Conservation (phyloP, 352 stramenopile genomes). For the Globisporangium acanthophoron region DNA sequence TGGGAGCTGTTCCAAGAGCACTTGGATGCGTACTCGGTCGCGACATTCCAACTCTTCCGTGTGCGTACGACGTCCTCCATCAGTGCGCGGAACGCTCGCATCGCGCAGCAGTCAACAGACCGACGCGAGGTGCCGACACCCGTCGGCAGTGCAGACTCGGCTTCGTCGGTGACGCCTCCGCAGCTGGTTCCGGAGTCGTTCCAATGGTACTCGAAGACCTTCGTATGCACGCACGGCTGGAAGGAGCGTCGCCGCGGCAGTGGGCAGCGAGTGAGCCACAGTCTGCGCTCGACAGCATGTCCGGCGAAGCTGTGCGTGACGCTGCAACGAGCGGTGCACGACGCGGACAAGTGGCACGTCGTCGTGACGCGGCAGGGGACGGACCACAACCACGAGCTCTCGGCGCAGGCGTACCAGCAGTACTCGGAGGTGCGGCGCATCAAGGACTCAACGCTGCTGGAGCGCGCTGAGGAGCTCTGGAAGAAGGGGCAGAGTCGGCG, state of each 20-base stretch:
- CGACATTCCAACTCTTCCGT: constrained; percentile 67
- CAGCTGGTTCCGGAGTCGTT: constrained; percentile 48
- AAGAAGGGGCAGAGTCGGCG: constrained; percentile 43
- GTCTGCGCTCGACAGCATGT: constrained; percentile 54
- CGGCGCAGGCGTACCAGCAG: constrained; percentile 43
- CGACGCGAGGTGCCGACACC: constrained; percentile 12
- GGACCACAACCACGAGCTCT: constrained; percentile 75
- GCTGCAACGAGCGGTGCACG: constrained; percentile 37
- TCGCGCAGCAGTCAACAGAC: constrained; percentile 39
- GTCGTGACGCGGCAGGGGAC: constrained; percentile 66
- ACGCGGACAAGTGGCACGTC: constrained; percentile 41
- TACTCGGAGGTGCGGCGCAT: constrained; percentile 69
- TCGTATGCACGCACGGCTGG: constrained; percentile 74
- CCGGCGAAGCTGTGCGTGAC: constrained; percentile 68
- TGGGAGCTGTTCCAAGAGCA: constrained; percentile 61
- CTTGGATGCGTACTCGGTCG: constrained; percentile 48
- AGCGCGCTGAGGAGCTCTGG: constrained; percentile 57
- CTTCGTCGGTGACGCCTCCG: background rate
- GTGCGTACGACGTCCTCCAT: constrained; percentile 75
- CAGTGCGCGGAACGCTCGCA: constrained; percentile 48
- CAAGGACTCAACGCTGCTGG: constrained; percentile 51
- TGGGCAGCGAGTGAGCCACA: constrained; percentile 68
- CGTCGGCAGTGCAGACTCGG: background rate
- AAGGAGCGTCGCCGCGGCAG: constrained; percentile 63
- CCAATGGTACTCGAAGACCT: constrained; percentile 81